phyloP scores from a whole-genome alignment of 169 alveolate species.

The Eimeria brunetti region DNA sequence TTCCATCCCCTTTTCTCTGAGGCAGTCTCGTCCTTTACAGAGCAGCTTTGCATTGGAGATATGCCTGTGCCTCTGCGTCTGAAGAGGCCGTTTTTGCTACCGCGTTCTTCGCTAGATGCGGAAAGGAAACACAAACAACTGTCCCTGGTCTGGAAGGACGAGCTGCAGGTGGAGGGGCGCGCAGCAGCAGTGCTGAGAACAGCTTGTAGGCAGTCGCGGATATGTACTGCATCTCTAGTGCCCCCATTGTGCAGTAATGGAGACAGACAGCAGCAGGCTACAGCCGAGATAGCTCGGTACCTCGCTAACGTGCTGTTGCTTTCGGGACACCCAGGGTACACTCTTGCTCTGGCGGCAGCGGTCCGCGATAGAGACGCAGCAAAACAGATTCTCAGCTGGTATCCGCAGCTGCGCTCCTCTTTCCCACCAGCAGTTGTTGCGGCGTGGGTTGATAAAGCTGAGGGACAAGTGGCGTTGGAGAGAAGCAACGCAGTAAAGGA shows the following conservation, averaged over 20 bases:
- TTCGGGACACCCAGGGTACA: slow-evolving; percentile 28
- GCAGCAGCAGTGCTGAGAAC: neutral
- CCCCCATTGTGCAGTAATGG: neutral
- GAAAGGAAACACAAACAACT: neutral
- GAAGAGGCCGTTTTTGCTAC: neutral
- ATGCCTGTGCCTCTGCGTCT: neutral
- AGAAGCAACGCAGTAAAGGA: neutral
- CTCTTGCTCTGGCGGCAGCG: slow-evolving; percentile 42
- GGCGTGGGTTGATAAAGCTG: neutral
- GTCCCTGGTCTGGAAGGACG: neutral
- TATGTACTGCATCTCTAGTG: neutral
- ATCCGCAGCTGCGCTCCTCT: slow-evolving; percentile 1
- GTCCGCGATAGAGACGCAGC: slow-evolving; percentile 26
- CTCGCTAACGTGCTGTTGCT: slow-evolving; percentile 34
- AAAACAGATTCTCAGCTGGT: slow-evolving; percentile 52
- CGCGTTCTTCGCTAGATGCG: neutral
- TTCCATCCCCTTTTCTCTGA: neutral
- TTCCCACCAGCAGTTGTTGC: neutral
- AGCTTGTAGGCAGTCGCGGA: neutral
- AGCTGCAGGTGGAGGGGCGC: neutral
- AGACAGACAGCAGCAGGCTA: slow-evolving; percentile 19
- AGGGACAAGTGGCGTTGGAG: neutral
- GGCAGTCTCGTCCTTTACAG: slow-evolving; percentile 33
- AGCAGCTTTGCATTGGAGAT: slow-evolving; percentile 39
- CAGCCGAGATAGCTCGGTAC: slow-evolving; percentile 54